These are phyloP conservation scores for Erysimum cheiranthoides DNA, from an alignment of 345 rosid genomes.

Conservation along the genomic window DNA sequence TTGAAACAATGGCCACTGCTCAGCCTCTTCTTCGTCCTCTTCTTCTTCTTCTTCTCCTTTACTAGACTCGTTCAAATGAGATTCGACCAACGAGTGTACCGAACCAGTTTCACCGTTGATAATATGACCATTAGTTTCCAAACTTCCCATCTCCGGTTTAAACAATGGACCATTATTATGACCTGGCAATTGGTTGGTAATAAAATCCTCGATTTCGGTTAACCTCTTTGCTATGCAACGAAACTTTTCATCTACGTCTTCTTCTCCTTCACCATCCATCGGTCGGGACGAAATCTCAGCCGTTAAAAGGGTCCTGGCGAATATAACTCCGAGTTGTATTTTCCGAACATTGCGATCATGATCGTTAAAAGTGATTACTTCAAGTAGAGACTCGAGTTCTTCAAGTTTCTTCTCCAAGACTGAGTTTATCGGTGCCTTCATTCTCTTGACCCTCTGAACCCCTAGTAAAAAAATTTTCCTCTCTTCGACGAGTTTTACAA, in stretches of 20 bases:
- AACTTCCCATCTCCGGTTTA: neutral
- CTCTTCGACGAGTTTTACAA: constrained; percentile 12
- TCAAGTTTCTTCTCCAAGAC: constrained; percentile 44
- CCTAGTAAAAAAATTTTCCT: neutral
- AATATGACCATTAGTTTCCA: constrained; percentile 1
- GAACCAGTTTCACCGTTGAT: constrained; percentile 15
- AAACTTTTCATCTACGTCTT: constrained; percentile 20
- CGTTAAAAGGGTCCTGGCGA: constrained; percentile 23
- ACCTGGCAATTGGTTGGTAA: neutral
- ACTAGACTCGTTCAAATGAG: neutral
- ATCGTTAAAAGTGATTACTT: neutral
- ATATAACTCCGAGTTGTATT: constrained; percentile 7
- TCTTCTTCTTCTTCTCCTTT: neutral
- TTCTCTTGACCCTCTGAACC: neutral
- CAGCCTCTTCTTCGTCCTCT: neutral
- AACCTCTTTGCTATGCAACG: constrained; percentile 34
- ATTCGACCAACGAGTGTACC: constrained; percentile 10
- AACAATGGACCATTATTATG: neutral
- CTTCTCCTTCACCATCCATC: neutral
- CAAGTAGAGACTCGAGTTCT: constrained; percentile 35
- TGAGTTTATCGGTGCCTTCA: constrained; percentile 21
- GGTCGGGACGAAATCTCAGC: constrained; percentile 36
- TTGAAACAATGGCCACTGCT: constrained; percentile 28
- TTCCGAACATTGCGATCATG: constrained; percentile 14
- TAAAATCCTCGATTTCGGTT: constrained; percentile 18